Conservation (phyloP, 768 basidiomycete species). For the Neoboletus brunneissimus region DNA sequence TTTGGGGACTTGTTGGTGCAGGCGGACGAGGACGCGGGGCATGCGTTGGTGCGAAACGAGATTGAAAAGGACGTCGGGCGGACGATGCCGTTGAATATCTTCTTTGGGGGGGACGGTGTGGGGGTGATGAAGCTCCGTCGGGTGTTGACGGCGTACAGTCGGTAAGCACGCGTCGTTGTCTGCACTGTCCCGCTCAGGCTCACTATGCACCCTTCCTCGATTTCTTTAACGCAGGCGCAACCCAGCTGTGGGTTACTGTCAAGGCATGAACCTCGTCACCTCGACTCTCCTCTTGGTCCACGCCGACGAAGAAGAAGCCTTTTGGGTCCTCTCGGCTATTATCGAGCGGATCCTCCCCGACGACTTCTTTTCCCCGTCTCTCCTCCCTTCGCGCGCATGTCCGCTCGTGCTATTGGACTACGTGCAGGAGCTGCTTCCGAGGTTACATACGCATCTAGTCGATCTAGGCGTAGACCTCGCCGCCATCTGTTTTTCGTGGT, state of each 20-base stretch:
- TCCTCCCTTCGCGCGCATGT: constrained; percentile 91
- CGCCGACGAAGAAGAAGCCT: constrained; percentile 95
- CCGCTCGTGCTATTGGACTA: constrained; percentile 89
- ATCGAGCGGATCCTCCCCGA: constrained; percentile 86
- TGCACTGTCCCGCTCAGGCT: background rate
- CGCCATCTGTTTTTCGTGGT: constrained; percentile 98
- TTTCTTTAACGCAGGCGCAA: constrained; percentile 60
- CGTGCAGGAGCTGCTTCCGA: constrained; percentile 73
- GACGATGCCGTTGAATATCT: constrained; percentile 93
- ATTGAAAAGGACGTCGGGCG: constrained; percentile 95
- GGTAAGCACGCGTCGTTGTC: constrained; percentile 46
- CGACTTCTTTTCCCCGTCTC: constrained; percentile 90
- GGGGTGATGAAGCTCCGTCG: constrained; percentile 90
- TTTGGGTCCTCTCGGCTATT: constrained; percentile 90
- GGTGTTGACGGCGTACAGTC: constrained; percentile 88
- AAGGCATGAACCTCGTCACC: constrained; percentile 94
- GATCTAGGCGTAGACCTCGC: constrained; percentile 86
- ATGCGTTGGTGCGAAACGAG: constrained; percentile 59
- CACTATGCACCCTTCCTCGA: background rate
- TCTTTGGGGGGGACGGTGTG: constrained; percentile 95
- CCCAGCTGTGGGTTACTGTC: constrained; percentile 89
- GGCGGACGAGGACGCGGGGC: constrained; percentile 39
- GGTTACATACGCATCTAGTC: constrained; percentile 69
- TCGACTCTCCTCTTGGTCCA: constrained; percentile 92
- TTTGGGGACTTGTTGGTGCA: constrained; percentile 80